Percentiles rank a stretch among this genome's conserved stretches.
phyloP scores from a whole-genome alignment of 106 monocot species.

The Vanilla planifolia region DNA sequence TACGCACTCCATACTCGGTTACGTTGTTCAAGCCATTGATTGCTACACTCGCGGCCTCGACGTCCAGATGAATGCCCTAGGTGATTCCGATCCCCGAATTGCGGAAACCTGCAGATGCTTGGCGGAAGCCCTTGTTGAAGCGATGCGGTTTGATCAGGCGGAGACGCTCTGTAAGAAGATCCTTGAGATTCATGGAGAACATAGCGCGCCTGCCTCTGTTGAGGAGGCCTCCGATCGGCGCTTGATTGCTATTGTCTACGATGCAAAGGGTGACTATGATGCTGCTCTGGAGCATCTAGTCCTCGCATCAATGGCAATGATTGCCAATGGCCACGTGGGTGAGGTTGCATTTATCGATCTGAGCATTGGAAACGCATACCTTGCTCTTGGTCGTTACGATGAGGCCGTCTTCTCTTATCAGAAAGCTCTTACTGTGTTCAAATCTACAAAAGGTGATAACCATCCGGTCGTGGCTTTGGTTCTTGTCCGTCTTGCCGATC shows the following conservation, averaged over 20 bases:
- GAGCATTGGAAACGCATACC: constrained; percentile 50
- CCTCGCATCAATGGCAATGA: constrained; percentile 60
- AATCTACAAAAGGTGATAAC: constrained; percentile 45
- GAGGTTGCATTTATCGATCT: constrained; percentile 51
- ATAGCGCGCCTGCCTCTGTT: constrained; percentile 46
- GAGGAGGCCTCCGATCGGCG: constrained; percentile 62
- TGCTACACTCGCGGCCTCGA: constrained; percentile 49
- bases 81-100: constrained; percentile 47
- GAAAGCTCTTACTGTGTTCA: constrained; percentile 56
- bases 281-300: constrained; percentile 57
- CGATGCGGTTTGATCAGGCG: constrained; percentile 53
- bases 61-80: constrained; percentile 49
- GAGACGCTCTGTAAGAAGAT: constrained; percentile 49
- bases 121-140: constrained; percentile 60
- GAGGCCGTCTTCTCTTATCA: constrained; percentile 67
- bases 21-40: constrained; percentile 37
- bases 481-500: constrained; percentile 47
- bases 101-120: constrained; percentile 62
- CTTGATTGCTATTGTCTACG: constrained; percentile 49
- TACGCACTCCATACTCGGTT: constrained; percentile 51
- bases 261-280: constrained; percentile 56
- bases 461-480: constrained; percentile 47
- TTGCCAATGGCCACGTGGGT: constrained; percentile 38
- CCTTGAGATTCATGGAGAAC: constrained; percentile 55
- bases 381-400: constrained; percentile 47